Conservation (phyloP, 441 rosid species). For the Erysimum cheiri region DNA sequence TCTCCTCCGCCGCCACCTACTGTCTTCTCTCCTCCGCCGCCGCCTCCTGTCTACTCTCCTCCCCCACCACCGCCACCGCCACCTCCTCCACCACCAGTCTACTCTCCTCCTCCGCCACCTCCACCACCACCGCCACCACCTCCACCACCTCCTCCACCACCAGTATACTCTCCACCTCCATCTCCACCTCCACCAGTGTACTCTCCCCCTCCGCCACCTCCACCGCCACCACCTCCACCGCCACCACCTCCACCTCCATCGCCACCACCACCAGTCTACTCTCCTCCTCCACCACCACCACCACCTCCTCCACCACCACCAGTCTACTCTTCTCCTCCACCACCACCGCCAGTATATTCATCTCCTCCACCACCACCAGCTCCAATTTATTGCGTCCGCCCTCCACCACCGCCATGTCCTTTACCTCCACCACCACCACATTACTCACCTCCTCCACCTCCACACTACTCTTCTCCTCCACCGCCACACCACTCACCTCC, state of each 20-base stretch:
- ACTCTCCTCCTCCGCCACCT: constrained; percentile 45
- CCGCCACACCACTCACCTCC: constrained; percentile 48
- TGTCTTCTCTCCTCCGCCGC: constrained; percentile 46
- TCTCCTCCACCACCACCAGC: constrained; percentile 59
- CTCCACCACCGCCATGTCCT: constrained; percentile 54
- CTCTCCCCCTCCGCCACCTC: constrained; percentile 38
- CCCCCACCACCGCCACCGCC: constrained; percentile 30
- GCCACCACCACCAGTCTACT: constrained; percentile 34
- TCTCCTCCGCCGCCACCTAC: constrained; percentile 38
- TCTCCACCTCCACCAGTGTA: constrained; percentile 49
- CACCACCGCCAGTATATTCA: constrained; percentile 45
- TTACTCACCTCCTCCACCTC: constrained; percentile 48
- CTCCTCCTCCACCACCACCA: constrained; percentile 35
- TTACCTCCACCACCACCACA: constrained; percentile 51
- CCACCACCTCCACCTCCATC: constrained; percentile 8
- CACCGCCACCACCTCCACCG: constrained; percentile 30
- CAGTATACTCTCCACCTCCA: constrained; percentile 45
- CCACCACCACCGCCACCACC: not conserved
- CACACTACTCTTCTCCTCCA: constrained; percentile 41
- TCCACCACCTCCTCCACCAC: constrained; percentile 37
- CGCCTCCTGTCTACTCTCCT: constrained; percentile 42
- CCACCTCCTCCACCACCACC: constrained; percentile 46
- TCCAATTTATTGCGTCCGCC: constrained; percentile 45
- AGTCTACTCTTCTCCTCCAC: constrained; percentile 41
- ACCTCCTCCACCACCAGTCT: constrained; percentile 49